phyloP scores from a whole-genome alignment of 257 asterid genomes.

The Linaria vulgaris region DNA sequence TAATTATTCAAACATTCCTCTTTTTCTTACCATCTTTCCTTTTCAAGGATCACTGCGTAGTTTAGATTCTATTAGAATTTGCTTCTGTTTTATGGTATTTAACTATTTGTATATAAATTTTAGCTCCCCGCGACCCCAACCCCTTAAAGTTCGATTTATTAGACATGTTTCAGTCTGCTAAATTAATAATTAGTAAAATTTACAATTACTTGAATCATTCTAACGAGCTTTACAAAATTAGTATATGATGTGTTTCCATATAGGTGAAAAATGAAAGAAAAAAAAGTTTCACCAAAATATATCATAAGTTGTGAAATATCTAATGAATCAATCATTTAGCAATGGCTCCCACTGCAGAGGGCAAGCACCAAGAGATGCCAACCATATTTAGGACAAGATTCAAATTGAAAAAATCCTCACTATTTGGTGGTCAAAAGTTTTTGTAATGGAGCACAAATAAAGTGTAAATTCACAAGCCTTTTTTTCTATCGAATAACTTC shows the following conservation, averaged over 20 bases:
- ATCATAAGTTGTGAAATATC: background rate
- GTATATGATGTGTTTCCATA: no score
- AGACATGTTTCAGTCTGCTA: no score
- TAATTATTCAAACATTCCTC: constrained; percentile 4
- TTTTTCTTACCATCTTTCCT: constrained; percentile 20
- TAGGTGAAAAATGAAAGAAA: no score
- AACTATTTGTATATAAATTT: no score
- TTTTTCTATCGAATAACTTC: constrained; percentile 29
- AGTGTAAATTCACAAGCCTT: constrained; percentile 38
- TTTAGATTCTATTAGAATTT: constrained; percentile 31
- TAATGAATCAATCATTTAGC: no score
- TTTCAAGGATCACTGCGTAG: constrained; percentile 21
- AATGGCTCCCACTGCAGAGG: no score
- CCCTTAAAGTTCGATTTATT: no score
- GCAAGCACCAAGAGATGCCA: constrained; percentile 35
- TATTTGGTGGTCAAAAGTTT: constrained; percentile 38
- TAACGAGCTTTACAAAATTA: no score
- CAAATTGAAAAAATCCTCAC: constrained; percentile 4
- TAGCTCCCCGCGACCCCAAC: no score
- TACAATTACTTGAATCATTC: no score
- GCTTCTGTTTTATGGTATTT: constrained; percentile 25
- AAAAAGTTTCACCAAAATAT: no score
- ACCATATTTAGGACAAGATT: constrained; percentile 29
- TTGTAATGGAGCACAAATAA: constrained; percentile 38
- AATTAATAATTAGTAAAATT: no score